Percentiles rank a stretch among this genome's conserved stretches.
These are phyloP conservation scores for Candida insectorum DNA, from an alignment of 805 yeast species.

Conservation along the genomic window DNA sequence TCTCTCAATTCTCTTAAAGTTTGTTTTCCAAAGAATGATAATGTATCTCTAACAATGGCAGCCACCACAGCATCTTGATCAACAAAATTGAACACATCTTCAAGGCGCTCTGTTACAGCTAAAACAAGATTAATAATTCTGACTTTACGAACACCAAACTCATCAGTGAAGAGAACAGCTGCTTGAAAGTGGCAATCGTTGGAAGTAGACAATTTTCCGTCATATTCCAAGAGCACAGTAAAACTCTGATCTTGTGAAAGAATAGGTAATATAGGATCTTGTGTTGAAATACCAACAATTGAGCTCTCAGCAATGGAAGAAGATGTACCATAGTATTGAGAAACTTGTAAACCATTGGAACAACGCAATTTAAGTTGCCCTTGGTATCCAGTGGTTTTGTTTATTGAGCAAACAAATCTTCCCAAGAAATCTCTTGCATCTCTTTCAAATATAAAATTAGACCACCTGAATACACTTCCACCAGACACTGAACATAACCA, in stretches of 20 bases:
- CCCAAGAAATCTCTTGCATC: conserved; percentile 68
- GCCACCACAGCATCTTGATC: conserved; percentile 55
- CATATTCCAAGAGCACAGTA: conserved; percentile 72
- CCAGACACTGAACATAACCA: conserved; percentile 66
- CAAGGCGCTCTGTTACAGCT: conserved; percentile 71
- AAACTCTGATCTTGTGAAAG: conserved; percentile 61
- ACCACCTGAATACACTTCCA: conserved; percentile 64
- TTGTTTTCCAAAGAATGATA: conserved; percentile 40
- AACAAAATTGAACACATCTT: conserved; percentile 72
- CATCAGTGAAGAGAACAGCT: conserved; percentile 80
- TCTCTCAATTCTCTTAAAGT: conserved; percentile 35
- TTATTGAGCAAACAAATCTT: conserved; percentile 53
- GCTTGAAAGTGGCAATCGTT: conserved; percentile 88
- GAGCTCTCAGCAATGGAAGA: conserved; percentile 21
- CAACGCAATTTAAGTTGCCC: conserved; percentile 82
- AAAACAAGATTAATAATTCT: conserved; percentile 83
- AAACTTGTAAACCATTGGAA: conserved; percentile 81
- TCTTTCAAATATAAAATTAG: conserved; percentile 60
- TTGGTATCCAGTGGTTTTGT: conserved; percentile 63
- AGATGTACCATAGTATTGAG: conserved; percentile 63
- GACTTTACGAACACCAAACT: conserved; percentile 73
- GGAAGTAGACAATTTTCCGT: conserved; percentile 65
- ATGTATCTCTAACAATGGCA: conserved; percentile 37
- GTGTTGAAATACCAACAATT: conserved; percentile 28
- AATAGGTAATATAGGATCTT: conserved; percentile 72